These are phyloP conservation scores for Penicillium lagena DNA, from an alignment of 495 filamentous ascomycete genomes.

Conservation along the genomic window DNA sequence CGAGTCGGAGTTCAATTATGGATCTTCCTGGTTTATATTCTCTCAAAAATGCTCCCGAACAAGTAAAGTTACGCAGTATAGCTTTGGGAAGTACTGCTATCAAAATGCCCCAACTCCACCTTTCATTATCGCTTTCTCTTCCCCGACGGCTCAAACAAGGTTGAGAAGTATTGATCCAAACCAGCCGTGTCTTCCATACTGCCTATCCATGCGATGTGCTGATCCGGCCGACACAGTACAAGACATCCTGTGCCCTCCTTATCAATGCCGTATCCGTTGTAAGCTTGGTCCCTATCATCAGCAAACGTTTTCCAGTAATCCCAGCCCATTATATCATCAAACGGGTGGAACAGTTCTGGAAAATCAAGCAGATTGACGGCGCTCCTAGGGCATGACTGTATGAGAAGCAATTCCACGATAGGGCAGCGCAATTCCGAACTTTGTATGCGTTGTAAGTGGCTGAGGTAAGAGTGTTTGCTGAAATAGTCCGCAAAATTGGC, in stretches of 20 bases:
- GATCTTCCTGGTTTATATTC: too few species aligned
- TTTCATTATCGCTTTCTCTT: too few species aligned
- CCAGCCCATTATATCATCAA: slow-evolving; percentile 17
- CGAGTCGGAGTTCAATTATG: too few species aligned
- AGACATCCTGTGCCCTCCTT: slow-evolving; percentile 7
- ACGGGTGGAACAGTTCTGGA: slow-evolving; percentile 23
- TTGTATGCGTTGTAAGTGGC: neutral
- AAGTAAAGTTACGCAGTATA: too few species aligned
- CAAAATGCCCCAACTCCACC: too few species aligned
- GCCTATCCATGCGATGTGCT: slow-evolving; percentile 21
- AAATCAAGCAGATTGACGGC: slow-evolving; percentile 11
- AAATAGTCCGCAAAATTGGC: slow-evolving; percentile 2
- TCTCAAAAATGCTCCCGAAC: too few species aligned
- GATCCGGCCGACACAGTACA: slow-evolving; percentile 24
- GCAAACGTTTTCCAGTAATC: slow-evolving; percentile 21
- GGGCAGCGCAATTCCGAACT: neutral
- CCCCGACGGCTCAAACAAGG: too few species aligned
- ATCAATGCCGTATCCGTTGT: slow-evolving; percentile 12
- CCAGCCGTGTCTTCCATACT: slow-evolving; percentile 7
- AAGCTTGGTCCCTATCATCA: slow-evolving; percentile 10
- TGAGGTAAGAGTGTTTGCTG: neutral
- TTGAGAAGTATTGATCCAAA: slow-evolving; percentile 9
- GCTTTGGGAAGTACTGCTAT: too few species aligned
- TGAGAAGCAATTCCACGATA: slow-evolving; percentile 8
- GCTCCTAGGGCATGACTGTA: slow-evolving; percentile 8